phyloP scores from a whole-genome alignment of 371 early-diverging fungal genomes.

The Mucor indicus region DNA sequence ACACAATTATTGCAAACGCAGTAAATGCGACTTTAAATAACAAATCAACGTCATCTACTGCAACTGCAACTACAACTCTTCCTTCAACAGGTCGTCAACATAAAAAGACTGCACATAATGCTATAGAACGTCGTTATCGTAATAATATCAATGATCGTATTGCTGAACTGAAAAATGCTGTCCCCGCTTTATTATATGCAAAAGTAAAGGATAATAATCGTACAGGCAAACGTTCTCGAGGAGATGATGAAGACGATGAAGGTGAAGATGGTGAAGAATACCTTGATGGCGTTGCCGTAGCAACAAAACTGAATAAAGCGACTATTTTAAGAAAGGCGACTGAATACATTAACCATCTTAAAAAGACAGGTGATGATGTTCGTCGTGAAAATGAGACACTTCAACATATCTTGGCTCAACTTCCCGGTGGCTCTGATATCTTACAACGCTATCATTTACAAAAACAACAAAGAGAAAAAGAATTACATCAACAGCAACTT shows the following conservation, averaged over 20 bases:
- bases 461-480: slow-evolving; percentile 34
- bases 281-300: slow-evolving; percentile 66
- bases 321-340: slow-evolving; percentile 85
- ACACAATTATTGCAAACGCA: slow-evolving; percentile 12
- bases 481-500: slow-evolving; percentile 23
- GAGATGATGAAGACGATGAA: slow-evolving; percentile 53
- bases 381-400: slow-evolving; percentile 52
- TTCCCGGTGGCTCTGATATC: slow-evolving; percentile 57
- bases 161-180: slow-evolving; percentile 76
- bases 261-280: slow-evolving; percentile 63
- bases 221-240: slow-evolving; percentile 3
- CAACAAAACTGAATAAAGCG: slow-evolving; percentile 87
- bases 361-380: slow-evolving; percentile 56
- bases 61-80: no score
- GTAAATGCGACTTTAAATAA: neutral
- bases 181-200: slow-evolving; percentile 77
- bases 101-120: slow-evolving; percentile 93
- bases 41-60: no score
- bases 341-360: slow-evolving; percentile 82
- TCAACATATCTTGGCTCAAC: slow-evolving; percentile 44
- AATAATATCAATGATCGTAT: slow-evolving; percentile 95
- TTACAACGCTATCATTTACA: slow-evolving; percentile 33
- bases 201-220: slow-evolving; percentile 45
- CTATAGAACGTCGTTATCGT: slow-evolving; percentile 89
- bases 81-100: slow-evolving; percentile 19